Base-by-base conservation (phyloP, 306 rosid genomes). In the Sophora flavescens region DNA sequence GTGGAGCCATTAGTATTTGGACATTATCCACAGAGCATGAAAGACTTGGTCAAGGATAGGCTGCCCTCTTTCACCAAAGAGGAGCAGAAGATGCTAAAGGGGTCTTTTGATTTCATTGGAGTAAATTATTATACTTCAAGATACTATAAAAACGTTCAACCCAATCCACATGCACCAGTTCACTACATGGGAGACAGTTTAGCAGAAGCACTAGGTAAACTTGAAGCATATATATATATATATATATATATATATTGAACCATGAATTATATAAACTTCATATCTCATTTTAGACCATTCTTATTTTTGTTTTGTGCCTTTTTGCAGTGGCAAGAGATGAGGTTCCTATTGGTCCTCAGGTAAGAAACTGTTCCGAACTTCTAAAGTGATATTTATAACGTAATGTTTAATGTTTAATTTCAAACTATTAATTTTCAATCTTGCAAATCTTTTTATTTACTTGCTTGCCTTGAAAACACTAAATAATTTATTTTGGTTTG, bases 81-180 rank as follows among this genome's bases (percentile, higher is more conserved):
- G 32, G 74, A 80, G 26, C 75, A 64, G 36, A 45, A 11, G 1
- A 5, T 84, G 75, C 15, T 84, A 0, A 62, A 47, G 2, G 83
- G 85, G 30, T 42, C 78, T 30, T 77, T 11, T 50, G 88, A 81
- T 73, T 84, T 77, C 61, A 59, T 81, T 10, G 88, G 85, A 6
- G 10, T 84, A 62, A 84, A 84, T 33, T 77, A 81, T 14, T 84
- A 84, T 42, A 62, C 83, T 10, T 47, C 83, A 6, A 47, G 75
- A 36, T 84, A 59, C 35, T 69, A 45, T 14, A 33, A 58, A 28
- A 17, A 32, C 6, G 16, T 28, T 3, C 7, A 42, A 10, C 17
- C 32, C 6, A 16, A 64, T 50, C 62, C 63, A 16, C 11, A 48
- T 8, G 70, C 64, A 50, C 80, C 51, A 65, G 11, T 66, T 10